Evolutionary conservation across 768 basidiomycete genomes (phyloP).

Genomic region (Lactarius vividus): DNA sequence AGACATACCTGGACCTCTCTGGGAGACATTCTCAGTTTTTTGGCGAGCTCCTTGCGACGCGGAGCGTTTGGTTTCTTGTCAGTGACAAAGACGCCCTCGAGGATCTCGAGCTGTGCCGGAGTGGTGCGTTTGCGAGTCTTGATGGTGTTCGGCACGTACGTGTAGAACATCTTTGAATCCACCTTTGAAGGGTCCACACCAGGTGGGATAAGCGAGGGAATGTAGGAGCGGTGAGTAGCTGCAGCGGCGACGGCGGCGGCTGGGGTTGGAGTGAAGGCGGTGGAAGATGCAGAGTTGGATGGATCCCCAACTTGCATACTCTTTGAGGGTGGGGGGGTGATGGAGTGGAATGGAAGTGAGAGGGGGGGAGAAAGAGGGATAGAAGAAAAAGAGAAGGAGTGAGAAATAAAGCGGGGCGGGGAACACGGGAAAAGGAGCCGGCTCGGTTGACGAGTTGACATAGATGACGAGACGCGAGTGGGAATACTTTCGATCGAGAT

Average conservation of each 20-base stretch:
- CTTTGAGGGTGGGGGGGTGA: background rate
- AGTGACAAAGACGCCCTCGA: constrained; percentile 81
- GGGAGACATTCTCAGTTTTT: constrained; percentile 86
- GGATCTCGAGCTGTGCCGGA: constrained; percentile 79
- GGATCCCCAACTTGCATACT: constrained; percentile 21
- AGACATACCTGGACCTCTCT: constrained; percentile 84
- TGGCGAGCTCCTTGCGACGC: constrained; percentile 74
- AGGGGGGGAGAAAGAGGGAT: constrained; percentile 10
- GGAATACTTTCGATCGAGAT: background rate
- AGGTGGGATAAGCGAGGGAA: constrained; percentile 48
- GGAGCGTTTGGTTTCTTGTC: constrained; percentile 91
- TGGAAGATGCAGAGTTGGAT: constrained; percentile 9
- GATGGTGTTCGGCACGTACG: constrained; percentile 90
- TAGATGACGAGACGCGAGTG: background rate
- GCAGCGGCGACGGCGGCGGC: constrained; percentile 7
- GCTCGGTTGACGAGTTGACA: background rate
- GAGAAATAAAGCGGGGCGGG: constrained; percentile 4
- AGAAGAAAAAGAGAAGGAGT: background rate
- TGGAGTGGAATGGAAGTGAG: constrained; percentile 10
- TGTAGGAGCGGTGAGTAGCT: constrained; percentile 34
- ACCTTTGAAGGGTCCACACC: constrained; percentile 64
- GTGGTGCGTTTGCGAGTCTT: constrained; percentile 93
- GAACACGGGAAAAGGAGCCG: background rate
- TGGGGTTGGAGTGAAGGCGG: constrained; percentile 14
- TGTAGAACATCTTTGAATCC: constrained; percentile 82